These are phyloP conservation scores for Pisolithus sp. DNA, from an alignment of 768 basidiomycete genomes.

Conservation along the genomic window DNA sequence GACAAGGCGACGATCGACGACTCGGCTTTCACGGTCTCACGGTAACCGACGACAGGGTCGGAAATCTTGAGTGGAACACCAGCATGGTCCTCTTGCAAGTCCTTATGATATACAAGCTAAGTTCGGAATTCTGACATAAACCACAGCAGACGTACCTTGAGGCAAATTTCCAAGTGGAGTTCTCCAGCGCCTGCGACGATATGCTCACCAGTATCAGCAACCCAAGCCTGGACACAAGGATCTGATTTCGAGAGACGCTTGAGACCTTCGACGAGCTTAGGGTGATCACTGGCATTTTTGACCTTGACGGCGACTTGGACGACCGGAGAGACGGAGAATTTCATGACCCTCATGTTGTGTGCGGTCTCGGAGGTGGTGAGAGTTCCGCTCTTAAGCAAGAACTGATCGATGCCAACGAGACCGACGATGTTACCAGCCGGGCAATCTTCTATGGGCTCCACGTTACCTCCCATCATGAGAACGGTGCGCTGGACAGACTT, in stretches of 20 bases:
- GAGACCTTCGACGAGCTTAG: conserved; percentile 99
- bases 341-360: conserved; percentile 99
- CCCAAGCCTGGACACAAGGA: conserved; percentile 97
- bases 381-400: conserved; percentile 98
- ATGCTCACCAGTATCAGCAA: conserved; percentile 84
- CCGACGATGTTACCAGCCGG: conserved; percentile 98
- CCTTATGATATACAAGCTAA: conserved; percentile 38
- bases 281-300: conserved; percentile 98
- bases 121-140: not conserved
- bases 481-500: conserved; percentile 99
- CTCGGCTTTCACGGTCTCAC: conserved; percentile 95
- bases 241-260: conserved; percentile 99
- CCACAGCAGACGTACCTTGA: conserved; percentile 58
- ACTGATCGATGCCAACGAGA: conserved; percentile 99
- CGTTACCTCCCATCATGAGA: conserved; percentile 99
- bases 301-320: conserved; percentile 99
- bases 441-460: conserved; percentile 99
- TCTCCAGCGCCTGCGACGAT: conserved; percentile 99
- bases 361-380: conserved; percentile 97
- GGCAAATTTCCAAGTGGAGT: conserved; percentile 97
- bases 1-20: conserved; percentile 94
- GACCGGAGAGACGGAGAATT: conserved; percentile 99
- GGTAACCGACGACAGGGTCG: conserved; percentile 94
- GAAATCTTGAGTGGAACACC: conserved; percentile 99
- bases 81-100: conserved; percentile 99